Evolutionary conservation across 768 basidiomycete genomes (phyloP).

Genomic region (Trametes villosa): DNA sequence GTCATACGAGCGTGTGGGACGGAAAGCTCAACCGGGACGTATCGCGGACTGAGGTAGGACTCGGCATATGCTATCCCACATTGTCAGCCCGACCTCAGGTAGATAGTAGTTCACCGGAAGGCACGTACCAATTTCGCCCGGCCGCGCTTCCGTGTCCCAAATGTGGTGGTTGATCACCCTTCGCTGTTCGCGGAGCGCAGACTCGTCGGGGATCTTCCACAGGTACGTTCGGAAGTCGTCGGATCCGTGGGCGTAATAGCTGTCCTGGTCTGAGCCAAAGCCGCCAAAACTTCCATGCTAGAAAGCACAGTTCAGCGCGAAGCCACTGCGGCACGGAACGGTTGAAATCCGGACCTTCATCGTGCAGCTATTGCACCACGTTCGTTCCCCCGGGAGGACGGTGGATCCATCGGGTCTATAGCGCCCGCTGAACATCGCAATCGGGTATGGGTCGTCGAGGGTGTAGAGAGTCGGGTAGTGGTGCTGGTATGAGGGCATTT

Average conservation of each 20-base stretch:
- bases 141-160: conserved; percentile 46
- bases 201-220: conserved; percentile 69
- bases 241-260: conserved; percentile 75
- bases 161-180: conserved; percentile 47
- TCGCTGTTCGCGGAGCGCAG: conserved; percentile 49
- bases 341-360: conserved; percentile 61
- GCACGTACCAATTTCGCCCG: conserved; percentile 42
- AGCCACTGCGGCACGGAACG: neutral
- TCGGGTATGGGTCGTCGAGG: conserved; percentile 65
- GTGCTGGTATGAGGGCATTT: conserved; percentile 46
- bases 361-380: conserved; percentile 74
- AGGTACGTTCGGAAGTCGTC: conserved; percentile 83
- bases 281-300: conserved; percentile 84
- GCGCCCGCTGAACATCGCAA: conserved; percentile 68
- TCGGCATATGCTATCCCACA: conserved; percentile 18
- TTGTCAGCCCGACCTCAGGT: too few relatives aligned
- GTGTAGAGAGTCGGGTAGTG: conserved; percentile 74
- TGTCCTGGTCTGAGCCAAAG: conserved; percentile 52
- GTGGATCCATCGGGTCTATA: conserved; percentile 60
- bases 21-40: conserved; percentile 63
- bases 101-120: neutral
- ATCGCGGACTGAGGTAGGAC: conserved; percentile 40
- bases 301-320: neutral
- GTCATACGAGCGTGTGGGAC: conserved; percentile 63
- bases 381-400: conserved; percentile 48